A percentile compares a stretch with the other conserved stretches of the same genome.
These are phyloP conservation scores for Aspergillus terreus DNA, from an alignment of 2,329 filamentous ascomycete species.

Conservation along the genomic window DNA sequence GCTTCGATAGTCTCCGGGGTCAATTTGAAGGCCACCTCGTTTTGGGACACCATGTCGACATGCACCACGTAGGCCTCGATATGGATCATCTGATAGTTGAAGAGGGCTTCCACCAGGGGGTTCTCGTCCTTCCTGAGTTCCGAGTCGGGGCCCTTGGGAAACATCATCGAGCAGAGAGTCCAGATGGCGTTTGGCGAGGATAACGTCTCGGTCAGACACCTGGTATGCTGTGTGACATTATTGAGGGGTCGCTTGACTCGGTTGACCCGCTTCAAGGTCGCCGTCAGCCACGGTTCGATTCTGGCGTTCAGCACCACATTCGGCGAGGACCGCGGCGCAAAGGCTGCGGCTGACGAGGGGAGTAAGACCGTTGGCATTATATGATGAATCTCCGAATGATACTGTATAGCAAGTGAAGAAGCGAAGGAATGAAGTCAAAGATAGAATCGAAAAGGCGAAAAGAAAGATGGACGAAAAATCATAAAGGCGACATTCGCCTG, in stretches of 20 bases:
- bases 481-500: constrained; percentile 40
- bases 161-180: constrained; percentile 89
- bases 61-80: constrained; percentile 97
- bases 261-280: constrained; percentile 95
- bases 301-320: constrained; percentile 92
- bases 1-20: constrained; percentile 90
- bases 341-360: constrained; percentile 92
- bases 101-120: constrained; percentile 78
- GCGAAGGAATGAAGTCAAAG: constrained; percentile 44
- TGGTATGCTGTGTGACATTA: constrained; percentile 90
- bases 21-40: constrained; percentile 97
- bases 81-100: constrained; percentile 90
- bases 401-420: constrained; percentile 22
- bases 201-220: constrained; percentile 91
- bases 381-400: constrained; percentile 40
- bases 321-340: constrained; percentile 88
- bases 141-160: constrained; percentile 81
- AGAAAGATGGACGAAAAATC: constrained; percentile 44
- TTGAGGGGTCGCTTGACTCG: constrained; percentile 94
- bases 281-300: constrained; percentile 94
- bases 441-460: constrained; percentile 27
- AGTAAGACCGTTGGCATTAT: constrained; percentile 89
- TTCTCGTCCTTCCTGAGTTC: constrained; percentile 79
- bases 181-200: constrained; percentile 89
- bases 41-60: constrained; percentile 96